phyloP scores from a whole-genome alignment of 768 basidiomycete species.

The Lentinus brumalis region DNA sequence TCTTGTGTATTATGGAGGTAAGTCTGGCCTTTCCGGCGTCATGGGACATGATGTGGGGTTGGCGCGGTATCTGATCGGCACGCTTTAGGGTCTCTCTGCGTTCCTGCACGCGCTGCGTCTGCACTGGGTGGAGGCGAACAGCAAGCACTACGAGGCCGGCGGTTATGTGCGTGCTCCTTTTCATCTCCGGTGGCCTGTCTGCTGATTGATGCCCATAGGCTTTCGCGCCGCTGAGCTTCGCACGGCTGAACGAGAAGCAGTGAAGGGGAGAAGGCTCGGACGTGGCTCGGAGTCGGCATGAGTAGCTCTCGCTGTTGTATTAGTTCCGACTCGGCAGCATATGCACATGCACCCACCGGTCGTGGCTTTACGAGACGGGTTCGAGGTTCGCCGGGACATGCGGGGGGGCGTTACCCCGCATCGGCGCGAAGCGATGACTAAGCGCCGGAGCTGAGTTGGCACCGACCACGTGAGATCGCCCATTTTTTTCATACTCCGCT shows the following conservation, averaged over 20 bases:
- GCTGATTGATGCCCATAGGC: constrained; percentile 37
- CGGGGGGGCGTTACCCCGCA: constrained; percentile 20
- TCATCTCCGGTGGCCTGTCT: constrained; percentile 29
- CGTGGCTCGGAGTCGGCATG: constrained; percentile 8
- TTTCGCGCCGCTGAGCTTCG: constrained; percentile 52
- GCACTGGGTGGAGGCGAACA: constrained; percentile 98
- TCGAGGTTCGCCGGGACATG: constrained; percentile 3
- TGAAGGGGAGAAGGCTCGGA: constrained; percentile 21
- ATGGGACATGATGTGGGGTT: constrained; percentile 19
- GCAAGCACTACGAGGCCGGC: constrained; percentile 91
- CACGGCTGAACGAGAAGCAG: constrained; percentile 42
- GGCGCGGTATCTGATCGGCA: constrained; percentile 20
- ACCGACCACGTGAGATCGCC: constrained; percentile 25
- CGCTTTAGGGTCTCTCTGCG: constrained; percentile 80
- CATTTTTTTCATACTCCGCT: constrained; percentile 29
- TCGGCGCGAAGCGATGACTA: constrained; percentile 4
- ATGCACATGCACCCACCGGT: constrained; percentile 1
- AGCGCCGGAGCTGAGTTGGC: constrained; percentile 9
- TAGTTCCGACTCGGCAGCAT: constrained; percentile 18
- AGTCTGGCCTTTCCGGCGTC: constrained; percentile 32
- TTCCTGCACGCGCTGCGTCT: constrained; percentile 95
- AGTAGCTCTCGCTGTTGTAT: constrained; percentile 10
- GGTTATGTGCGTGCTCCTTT: constrained; percentile 70
- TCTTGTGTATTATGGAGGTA: constrained; percentile 97
- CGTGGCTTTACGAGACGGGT: background rate